These are phyloP conservation scores for Kwoniella pini DNA, from an alignment of 768 basidiomycete species.

Conservation along the genomic window DNA sequence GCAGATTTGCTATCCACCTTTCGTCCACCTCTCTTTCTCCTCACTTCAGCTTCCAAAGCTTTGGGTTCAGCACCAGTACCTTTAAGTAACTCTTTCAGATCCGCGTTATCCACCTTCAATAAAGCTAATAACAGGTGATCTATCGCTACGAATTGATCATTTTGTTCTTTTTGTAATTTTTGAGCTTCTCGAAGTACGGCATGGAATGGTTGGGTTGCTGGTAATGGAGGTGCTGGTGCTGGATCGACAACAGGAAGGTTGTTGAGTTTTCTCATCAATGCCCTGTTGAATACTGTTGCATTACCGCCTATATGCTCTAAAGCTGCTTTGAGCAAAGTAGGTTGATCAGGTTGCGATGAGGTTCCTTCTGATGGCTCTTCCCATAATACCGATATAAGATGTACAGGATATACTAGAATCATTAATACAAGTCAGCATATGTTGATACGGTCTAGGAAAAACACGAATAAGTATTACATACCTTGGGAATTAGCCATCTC, in stretches of 20 bases:
- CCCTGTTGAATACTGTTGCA: constrained; percentile 66
- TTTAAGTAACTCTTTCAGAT: constrained; percentile 69
- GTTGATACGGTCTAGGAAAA: neutral
- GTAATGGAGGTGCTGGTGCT: constrained; percentile 72
- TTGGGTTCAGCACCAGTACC: constrained; percentile 64
- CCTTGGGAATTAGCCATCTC: constrained; percentile 82
- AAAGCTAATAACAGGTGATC: constrained; percentile 88
- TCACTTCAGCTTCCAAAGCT: constrained; percentile 50
- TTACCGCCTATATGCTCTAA: constrained; percentile 79
- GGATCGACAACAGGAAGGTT: constrained; percentile 81
- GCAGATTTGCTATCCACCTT: constrained; percentile 82
- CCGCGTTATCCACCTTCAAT: constrained; percentile 62
- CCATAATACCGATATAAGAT: constrained; percentile 77
- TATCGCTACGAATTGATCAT: constrained; percentile 88
- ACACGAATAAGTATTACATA: constrained; percentile 49
- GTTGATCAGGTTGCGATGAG: constrained; percentile 49
- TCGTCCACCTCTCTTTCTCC: constrained; percentile 67
- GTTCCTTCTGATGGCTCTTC: constrained; percentile 60
- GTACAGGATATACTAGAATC: constrained; percentile 71
- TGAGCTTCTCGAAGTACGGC: constrained; percentile 76
- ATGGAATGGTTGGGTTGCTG: constrained; percentile 62
- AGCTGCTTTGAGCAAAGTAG: constrained; percentile 73
- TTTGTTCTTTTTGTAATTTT: constrained; percentile 68
- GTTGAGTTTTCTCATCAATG: constrained; percentile 73
- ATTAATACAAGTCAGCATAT: constrained; percentile 6